Evolutionary conservation across 768 basidiomycete species (phyloP).

Genomic region (Suillus cothurnatus): DNA sequence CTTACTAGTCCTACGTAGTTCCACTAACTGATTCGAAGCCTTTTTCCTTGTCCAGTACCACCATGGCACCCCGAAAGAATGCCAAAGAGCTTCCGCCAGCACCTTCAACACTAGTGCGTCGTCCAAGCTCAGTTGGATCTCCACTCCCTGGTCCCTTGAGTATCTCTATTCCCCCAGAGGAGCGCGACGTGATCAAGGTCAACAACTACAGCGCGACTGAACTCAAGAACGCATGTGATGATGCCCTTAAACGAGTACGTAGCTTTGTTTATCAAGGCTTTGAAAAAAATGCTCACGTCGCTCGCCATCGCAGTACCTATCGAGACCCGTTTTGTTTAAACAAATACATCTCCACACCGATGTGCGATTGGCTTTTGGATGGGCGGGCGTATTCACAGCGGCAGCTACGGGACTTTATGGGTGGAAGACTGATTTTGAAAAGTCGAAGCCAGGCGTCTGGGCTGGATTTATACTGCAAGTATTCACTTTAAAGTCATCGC

Average conservation of each 20-base stretch:
- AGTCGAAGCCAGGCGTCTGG: conserved; percentile 80
- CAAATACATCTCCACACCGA: conserved; percentile 88
- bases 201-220: conserved; percentile 60
- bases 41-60: conserved; percentile 11
- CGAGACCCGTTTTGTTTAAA: conserved; percentile 80
- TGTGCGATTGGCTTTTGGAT: conserved; percentile 84
- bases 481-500: conserved; percentile 10
- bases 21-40: conserved; percentile 26
- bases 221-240: conserved; percentile 78
- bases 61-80: conserved; percentile 26
- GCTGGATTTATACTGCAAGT: conserved; percentile 78
- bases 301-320: conserved; percentile 62
- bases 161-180: conserved; percentile 42
- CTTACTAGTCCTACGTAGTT: neutral
- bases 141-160: conserved; percentile 52
- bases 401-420: conserved; percentile 83
- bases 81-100: conserved; percentile 16
- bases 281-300: neutral
- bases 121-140: conserved; percentile 22
- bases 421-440: conserved; percentile 86
- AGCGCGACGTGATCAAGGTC: conserved; percentile 60
- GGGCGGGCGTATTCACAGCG: conserved; percentile 83
- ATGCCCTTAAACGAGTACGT: conserved; percentile 85
- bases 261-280: neutral
- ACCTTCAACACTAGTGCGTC: conserved; percentile 22